These are phyloP conservation scores for Mortierella sp. DNA, from an alignment of 371 early-diverging fungal species.

Conservation along the genomic window DNA sequence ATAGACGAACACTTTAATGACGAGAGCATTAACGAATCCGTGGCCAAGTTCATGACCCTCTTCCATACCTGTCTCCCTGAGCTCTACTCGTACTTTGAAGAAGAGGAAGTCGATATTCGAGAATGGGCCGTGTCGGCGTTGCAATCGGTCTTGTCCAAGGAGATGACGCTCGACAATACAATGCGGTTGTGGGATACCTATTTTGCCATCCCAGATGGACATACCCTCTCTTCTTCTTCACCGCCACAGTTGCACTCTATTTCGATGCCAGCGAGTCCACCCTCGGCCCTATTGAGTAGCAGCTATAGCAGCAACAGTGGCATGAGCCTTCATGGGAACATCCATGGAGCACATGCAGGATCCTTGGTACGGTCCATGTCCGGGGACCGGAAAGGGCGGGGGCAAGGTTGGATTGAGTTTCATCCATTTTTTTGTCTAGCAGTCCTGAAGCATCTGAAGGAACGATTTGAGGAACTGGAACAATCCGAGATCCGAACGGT, in stretches of 20 bases:
- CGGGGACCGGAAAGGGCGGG: too few relatives aligned
- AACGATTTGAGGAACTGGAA: slow-evolving; percentile 88
- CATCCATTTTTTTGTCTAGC: slow-evolving; percentile 35
- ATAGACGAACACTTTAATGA: slow-evolving; percentile 66
- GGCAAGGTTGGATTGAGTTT: slow-evolving; percentile 16
- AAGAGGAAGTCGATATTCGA: slow-evolving; percentile 89
- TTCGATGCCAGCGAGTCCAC: too few relatives aligned
- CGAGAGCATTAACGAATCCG: slow-evolving; percentile 61
- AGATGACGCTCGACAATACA: slow-evolving; percentile 79
- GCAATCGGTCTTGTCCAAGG: slow-evolving; percentile 78
- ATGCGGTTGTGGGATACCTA: slow-evolving; percentile 78
- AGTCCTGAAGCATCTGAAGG: slow-evolving; percentile 62
- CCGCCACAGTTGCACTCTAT: too few relatives aligned
- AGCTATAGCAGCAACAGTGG: too few relatives aligned
- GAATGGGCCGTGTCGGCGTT: slow-evolving; percentile 92
- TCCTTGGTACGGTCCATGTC: too few relatives aligned
- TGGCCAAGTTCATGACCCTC: slow-evolving; percentile 80
- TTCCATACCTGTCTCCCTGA: slow-evolving; percentile 79
- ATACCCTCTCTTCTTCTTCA: slow-evolving; percentile 57
- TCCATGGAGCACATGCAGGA: too few relatives aligned
- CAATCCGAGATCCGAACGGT: slow-evolving; percentile 88
- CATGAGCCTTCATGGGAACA: too few relatives aligned
- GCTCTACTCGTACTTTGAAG: slow-evolving; percentile 65
- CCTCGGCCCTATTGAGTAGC: too few relatives aligned
- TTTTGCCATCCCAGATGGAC: slow-evolving; percentile 61